These are phyloP conservation scores for Candida maris DNA, from an alignment of 805 yeast genomes.

Conservation along the genomic window DNA sequence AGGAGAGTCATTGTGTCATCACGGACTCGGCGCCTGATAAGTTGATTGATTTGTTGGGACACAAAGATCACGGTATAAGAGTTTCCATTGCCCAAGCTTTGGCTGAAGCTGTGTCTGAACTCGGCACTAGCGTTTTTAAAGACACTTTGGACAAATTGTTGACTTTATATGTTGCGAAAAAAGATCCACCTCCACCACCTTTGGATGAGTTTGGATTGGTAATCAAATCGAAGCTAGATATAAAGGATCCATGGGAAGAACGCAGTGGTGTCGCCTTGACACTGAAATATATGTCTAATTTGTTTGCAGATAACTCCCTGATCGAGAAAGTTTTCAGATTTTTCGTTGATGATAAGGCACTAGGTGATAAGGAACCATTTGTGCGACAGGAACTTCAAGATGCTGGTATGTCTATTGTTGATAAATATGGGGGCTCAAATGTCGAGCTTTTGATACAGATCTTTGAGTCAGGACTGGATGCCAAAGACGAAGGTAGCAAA, in stretches of 20 bases:
- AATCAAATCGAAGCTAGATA: slow-evolving; percentile 54
- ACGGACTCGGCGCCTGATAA: slow-evolving; percentile 40
- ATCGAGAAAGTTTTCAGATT: slow-evolving; percentile 59
- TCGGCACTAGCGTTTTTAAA: slow-evolving; percentile 26
- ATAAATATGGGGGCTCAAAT: slow-evolving; percentile 56
- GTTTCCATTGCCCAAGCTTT: slow-evolving; percentile 69
- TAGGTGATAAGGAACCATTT: slow-evolving; percentile 68
- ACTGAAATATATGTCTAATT: slow-evolving; percentile 52
- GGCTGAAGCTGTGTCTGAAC: slow-evolving; percentile 48
- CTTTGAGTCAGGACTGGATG: slow-evolving; percentile 67
- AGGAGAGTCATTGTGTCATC: slow-evolving; percentile 59
- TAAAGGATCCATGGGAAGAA: slow-evolving; percentile 78
- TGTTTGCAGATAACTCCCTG: slow-evolving; percentile 36
- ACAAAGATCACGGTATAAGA: slow-evolving; percentile 63
- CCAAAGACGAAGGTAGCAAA: slow-evolving; percentile 43
- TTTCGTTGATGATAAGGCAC: slow-evolving; percentile 52
- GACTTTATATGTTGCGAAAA: slow-evolving; percentile 53
- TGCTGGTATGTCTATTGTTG: slow-evolving; percentile 78
- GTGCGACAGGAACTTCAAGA: slow-evolving; percentile 83
- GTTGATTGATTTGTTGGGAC: slow-evolving; percentile 49
- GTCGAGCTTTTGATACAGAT: slow-evolving; percentile 77
- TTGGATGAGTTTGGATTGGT: slow-evolving; percentile 79
- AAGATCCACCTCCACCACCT: slow-evolving; percentile 72
- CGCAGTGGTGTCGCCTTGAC: slow-evolving; percentile 79
- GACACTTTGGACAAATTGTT: slow-evolving; percentile 44